Evolutionary conservation across 2,329 filamentous ascomycete species (phyloP).

Genomic region (Zymoseptoria pseudotritici): DNA sequence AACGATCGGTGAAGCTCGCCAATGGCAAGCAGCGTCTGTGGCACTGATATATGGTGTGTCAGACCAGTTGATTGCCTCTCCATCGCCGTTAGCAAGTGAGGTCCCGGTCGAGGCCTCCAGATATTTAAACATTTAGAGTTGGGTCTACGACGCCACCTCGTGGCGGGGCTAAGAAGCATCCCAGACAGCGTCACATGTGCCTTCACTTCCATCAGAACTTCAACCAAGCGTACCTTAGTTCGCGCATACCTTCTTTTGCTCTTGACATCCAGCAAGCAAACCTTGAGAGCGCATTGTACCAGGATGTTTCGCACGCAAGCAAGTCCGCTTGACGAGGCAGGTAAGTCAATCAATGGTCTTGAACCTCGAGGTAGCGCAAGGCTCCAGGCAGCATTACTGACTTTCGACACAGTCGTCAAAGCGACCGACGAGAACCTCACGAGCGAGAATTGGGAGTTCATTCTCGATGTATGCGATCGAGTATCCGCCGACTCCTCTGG

Average conservation of each 20-base stretch:
- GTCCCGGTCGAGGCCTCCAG: not conserved
- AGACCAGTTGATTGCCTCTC: not conserved
- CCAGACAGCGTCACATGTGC: not conserved
- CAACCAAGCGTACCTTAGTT: not conserved
- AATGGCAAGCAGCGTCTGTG: not conserved
- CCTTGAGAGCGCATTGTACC: not conserved
- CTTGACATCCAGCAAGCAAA: not conserved
- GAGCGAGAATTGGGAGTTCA: constrained; percentile 68
- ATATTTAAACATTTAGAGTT: not conserved
- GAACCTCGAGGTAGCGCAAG: not conserved
- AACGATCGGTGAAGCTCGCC: not conserved
- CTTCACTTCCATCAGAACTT: not conserved
- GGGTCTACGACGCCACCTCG: not conserved
- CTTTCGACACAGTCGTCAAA: constrained; percentile 47
- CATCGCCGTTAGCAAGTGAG: too few species aligned
- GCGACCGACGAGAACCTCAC: constrained; percentile 98
- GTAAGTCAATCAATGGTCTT: constrained; percentile 1
- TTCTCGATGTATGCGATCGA: constrained; percentile 43
- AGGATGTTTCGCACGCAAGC: constrained; percentile 14
- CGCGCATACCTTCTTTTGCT: not conserved
- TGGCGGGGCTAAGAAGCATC: not conserved
- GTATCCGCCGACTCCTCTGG: constrained; percentile 29
- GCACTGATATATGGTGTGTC: not conserved
- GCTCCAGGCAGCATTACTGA: constrained; percentile 1
- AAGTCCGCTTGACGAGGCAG: constrained; percentile 14